phyloP scores from a whole-genome alignment of 2,329 filamentous ascomycete species.

The Talaromyces atroroseus region DNA sequence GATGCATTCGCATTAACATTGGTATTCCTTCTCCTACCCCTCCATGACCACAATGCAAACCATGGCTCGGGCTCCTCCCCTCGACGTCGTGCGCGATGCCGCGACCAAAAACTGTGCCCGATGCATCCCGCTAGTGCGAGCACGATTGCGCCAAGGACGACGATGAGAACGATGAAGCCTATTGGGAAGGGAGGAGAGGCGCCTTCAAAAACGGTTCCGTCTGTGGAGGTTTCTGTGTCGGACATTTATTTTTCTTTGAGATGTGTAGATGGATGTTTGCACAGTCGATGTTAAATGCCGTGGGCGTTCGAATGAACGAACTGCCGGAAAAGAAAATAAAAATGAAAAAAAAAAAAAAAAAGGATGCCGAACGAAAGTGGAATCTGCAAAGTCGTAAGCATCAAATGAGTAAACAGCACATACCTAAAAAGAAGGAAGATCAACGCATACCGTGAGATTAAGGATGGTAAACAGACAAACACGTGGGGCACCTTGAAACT shows the following conservation, averaged over 20 bases:
- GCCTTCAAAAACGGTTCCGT: background rate
- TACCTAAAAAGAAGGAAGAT: too few species aligned
- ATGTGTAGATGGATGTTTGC: too few species aligned
- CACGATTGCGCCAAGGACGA: background rate
- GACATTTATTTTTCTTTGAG: background rate
- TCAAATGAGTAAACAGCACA: too few species aligned
- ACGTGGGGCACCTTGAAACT: too few species aligned
- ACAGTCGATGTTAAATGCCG: too few species aligned
- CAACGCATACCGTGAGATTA: too few species aligned
- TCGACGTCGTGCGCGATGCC: background rate
- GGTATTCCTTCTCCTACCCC: background rate
- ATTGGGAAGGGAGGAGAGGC: background rate
- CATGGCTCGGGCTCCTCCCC: constrained; percentile 2
- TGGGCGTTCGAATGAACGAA: too few species aligned
- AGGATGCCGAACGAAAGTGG: too few species aligned
- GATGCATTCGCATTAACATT: background rate
- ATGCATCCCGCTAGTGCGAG: background rate
- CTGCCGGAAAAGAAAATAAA: too few species aligned
- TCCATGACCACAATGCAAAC: background rate
- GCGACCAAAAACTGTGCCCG: background rate
- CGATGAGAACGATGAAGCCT: background rate
- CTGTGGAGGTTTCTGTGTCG: background rate
- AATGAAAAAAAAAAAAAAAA: too few species aligned
- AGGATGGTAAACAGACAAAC: too few species aligned
- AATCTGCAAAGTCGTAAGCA: too few species aligned